These are phyloP conservation scores for Mycena crocata DNA, from an alignment of 768 basidiomycete species.

Conservation along the genomic window DNA sequence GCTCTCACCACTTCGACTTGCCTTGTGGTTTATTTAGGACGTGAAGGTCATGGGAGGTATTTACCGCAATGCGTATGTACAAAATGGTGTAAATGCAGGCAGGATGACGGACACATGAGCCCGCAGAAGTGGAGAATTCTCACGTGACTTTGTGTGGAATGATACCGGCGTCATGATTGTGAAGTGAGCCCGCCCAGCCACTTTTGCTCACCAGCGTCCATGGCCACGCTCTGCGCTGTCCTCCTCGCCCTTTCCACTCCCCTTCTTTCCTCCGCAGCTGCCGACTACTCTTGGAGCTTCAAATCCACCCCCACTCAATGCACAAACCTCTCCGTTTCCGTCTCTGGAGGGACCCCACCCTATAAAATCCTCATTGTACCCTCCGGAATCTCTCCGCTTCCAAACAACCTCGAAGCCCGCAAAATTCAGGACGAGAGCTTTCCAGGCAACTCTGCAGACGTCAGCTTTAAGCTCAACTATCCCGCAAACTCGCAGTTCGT, in stretches of 20 bases:
- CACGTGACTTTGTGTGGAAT: no score
- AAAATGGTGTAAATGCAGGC: no score
- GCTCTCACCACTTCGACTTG: no score
- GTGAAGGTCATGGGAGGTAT: no score
- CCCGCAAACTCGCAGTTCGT: constrained; percentile 74
- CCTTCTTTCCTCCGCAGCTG: constrained; percentile 45
- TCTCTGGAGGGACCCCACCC: constrained; percentile 69
- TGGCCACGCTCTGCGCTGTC: constrained; percentile 17
- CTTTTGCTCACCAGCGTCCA: constrained; percentile 13
- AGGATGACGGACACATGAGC: no score
- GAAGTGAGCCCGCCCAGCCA: no score
- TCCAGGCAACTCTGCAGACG: constrained; percentile 37
- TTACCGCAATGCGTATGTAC: no score
- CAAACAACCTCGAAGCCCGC: constrained; percentile 73
- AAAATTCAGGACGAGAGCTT: constrained; percentile 59
- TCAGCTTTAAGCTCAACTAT: constrained; percentile 24
- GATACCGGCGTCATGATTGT: no score
- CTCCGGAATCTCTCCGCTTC: constrained; percentile 69
- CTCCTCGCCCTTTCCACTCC: constrained; percentile 43
- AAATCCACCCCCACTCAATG: constrained; percentile 70
- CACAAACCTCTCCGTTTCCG: constrained; percentile 68
- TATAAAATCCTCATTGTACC: constrained; percentile 78
- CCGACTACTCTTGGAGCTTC: constrained; percentile 64
- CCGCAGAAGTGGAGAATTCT: no score
- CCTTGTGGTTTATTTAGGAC: no score